Evolutionary conservation across 805 yeast genomes (phyloP).

Genomic region (Candida golubevii): DNA sequence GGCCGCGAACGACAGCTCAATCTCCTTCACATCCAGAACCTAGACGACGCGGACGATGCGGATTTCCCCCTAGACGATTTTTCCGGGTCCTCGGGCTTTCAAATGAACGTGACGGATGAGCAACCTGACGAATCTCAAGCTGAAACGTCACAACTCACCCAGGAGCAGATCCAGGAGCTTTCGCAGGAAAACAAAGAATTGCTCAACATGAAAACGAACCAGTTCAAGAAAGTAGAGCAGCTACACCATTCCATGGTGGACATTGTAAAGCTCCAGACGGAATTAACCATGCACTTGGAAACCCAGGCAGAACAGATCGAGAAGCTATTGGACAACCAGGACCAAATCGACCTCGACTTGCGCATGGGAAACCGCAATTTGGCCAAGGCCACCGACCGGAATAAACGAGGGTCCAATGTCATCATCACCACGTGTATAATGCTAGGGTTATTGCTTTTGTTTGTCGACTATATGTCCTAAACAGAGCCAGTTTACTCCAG

Average conservation of each 20-base stretch:
- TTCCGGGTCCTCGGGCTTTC: constrained; percentile 7
- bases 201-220: constrained; percentile 53
- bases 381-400: constrained; percentile 61
- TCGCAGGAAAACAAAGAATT: constrained; percentile 57
- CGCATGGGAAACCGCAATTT: constrained; percentile 67
- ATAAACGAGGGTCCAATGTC: constrained; percentile 53
- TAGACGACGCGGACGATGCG: constrained; percentile 31
- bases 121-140: background rate
- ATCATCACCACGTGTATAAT: constrained; percentile 52
- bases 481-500: background rate
- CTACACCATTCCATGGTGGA: constrained; percentile 64
- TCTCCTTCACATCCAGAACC: constrained; percentile 37
- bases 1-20: constrained; percentile 35
- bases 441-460: constrained; percentile 52
- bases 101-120: constrained; percentile 9
- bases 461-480: constrained; percentile 42
- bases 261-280: constrained; percentile 70
- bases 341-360: constrained; percentile 61
- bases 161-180: constrained; percentile 55
- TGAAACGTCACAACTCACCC: constrained; percentile 23
- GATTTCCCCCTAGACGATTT: constrained; percentile 12
- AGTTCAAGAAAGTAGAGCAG: constrained; percentile 54
- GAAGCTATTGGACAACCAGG: constrained; percentile 60
- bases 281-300: constrained; percentile 66
- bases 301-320: constrained; percentile 69